phyloP scores from a whole-genome alignment of 257 asterid genomes.

The Solanum verrucosum region DNA sequence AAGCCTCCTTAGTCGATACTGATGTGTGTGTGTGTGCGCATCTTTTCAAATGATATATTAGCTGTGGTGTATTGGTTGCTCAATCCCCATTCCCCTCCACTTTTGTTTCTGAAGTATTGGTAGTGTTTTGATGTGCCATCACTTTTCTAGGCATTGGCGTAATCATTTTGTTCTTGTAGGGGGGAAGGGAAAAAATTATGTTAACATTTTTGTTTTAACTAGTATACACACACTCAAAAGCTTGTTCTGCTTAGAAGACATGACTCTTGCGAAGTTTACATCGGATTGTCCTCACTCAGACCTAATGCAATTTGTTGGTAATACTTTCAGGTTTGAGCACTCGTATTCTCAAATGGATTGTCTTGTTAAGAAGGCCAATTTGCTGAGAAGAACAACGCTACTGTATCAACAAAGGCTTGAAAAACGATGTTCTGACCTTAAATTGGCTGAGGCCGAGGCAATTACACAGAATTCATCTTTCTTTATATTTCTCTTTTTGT shows the following conservation, averaged over 20 bases:
- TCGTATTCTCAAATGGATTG: slow-evolving; percentile 34
- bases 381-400: slow-evolving; percentile 33
- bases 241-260: background rate
- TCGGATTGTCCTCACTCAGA: background rate
- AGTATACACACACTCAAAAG: background rate
- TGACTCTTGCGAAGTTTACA: background rate
- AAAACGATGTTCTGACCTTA: slow-evolving; percentile 51
- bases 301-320: background rate
- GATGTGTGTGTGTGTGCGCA: background rate
- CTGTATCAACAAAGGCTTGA: slow-evolving; percentile 49
- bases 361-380: slow-evolving; percentile 44
- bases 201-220: background rate
- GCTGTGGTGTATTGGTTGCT: background rate
- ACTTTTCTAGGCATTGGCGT: background rate
- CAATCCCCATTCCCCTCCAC: background rate
- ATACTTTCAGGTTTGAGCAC: slow-evolving; percentile 48
- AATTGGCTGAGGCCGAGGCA: slow-evolving; percentile 88
- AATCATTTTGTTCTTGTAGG: background rate
- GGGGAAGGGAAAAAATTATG: background rate
- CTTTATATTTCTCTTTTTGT: background rate
- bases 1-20: background rate
- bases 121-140: background rate
- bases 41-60: background rate
- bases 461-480: slow-evolving; percentile 1
- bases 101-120: background rate